phyloP scores from a whole-genome alignment of 2,329 filamentous ascomycete species.

The Talaromyces sp. region DNA sequence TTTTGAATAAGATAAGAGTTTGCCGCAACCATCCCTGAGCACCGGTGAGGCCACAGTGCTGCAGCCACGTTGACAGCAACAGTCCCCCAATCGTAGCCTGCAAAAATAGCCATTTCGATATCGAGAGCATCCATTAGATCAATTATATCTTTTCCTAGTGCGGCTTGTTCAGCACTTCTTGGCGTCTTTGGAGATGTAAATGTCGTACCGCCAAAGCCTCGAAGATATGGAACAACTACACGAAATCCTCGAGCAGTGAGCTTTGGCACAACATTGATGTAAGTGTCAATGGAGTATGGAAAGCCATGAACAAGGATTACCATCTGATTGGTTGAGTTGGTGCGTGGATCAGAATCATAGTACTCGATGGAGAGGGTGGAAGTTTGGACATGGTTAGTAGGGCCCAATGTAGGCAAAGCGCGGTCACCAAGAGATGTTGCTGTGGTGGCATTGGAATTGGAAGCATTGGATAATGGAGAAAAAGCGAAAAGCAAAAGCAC shows the following conservation, averaged over 20 bases:
- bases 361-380: conserved; percentile 6
- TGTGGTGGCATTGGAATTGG: not conserved
- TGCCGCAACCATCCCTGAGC: conserved; percentile 27
- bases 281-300: conserved; percentile 31
- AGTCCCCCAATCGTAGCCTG: conserved; percentile 34
- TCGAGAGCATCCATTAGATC: conserved; percentile 28
- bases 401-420: not conserved
- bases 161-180: conserved; percentile 31
- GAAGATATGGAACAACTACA: conserved; percentile 32
- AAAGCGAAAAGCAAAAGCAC: no score
- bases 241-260: conserved; percentile 24
- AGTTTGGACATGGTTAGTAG: not conserved
- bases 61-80: conserved; percentile 26
- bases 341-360: not conserved
- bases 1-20: conserved; percentile 20
- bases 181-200: conserved; percentile 23
- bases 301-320: conserved; percentile 30
- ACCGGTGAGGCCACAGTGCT: conserved; percentile 32
- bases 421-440: not conserved
- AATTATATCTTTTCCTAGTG: conserved; percentile 28
- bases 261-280: conserved; percentile 22
- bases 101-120: conserved; percentile 28
- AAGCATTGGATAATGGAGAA: not conserved
- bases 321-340: not conserved
- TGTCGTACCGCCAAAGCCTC: conserved; percentile 28